Conservation (phyloP, 2,329 filamentous ascomycete species). For the Remersonia thermophila region DNA sequence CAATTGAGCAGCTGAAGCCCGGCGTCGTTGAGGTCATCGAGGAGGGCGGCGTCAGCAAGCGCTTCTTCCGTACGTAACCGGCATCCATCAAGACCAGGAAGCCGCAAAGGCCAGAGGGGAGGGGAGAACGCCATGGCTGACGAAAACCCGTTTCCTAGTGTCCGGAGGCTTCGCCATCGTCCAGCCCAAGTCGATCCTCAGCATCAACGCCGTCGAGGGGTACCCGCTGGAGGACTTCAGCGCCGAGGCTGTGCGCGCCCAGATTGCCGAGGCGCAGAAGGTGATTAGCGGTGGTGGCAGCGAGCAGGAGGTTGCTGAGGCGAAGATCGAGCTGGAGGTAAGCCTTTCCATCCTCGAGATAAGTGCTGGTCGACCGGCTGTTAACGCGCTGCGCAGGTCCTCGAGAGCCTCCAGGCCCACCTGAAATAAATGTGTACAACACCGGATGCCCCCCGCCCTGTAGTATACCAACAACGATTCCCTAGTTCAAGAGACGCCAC, state of each 20-base stretch:
- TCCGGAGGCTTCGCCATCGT: constrained; percentile 95
- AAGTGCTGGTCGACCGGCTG: constrained; percentile 1
- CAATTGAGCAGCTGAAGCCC: constrained; percentile 97
- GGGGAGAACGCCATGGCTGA: constrained; percentile 8
- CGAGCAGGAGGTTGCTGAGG: constrained; percentile 96
- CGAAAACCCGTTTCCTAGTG: constrained; percentile 38
- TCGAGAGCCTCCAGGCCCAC: constrained; percentile 70
- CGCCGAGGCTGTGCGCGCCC: constrained; percentile 73
- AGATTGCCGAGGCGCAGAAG: constrained; percentile 94
- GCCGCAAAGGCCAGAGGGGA: not conserved
- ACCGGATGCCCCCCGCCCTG: constrained; percentile 23
- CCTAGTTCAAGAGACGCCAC: constrained; percentile 16
- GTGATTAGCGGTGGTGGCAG: constrained; percentile 80
- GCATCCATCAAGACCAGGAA: not conserved
- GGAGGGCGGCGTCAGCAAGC: constrained; percentile 80
- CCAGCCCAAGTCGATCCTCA: constrained; percentile 85
- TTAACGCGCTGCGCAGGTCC: constrained; percentile 46
- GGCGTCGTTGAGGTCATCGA: constrained; percentile 91
- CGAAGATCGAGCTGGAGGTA: constrained; percentile 98
- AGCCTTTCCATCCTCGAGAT: constrained; percentile 13
- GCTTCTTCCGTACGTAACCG: constrained; percentile 81
- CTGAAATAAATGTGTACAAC: constrained; percentile 53
- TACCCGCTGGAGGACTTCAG: constrained; percentile 94
- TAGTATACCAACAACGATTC: constrained; percentile 20
- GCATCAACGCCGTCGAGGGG: constrained; percentile 97